phyloP scores from a whole-genome alignment of 768 basidiomycete species.

The Kwoniella sp. region DNA sequence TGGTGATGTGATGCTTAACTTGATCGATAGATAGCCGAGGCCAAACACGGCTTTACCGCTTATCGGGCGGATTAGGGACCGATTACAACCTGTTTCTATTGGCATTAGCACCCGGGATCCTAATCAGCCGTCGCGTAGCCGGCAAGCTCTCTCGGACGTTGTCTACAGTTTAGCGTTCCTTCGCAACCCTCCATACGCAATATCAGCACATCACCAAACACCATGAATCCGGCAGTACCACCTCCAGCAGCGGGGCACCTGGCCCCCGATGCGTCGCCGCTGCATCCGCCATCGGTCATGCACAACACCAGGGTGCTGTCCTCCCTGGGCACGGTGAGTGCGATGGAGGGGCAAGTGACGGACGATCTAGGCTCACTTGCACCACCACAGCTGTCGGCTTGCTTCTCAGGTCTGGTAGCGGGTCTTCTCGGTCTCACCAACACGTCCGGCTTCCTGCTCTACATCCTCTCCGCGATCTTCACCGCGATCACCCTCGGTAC shows the following conservation, averaged over 20 bases:
- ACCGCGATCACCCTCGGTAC: constrained; percentile 63
- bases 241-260: constrained; percentile 23
- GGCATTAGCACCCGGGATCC: no score
- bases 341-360: not conserved
- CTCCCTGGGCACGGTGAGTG: constrained; percentile 43
- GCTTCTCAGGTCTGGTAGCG: constrained; percentile 79
- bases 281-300: constrained; percentile 43
- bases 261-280: constrained; percentile 35
- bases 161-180: no score
- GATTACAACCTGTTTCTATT: no score
- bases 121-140: no score
- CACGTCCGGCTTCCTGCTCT: constrained; percentile 73
- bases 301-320: constrained; percentile 43
- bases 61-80: no score
- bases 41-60: no score
- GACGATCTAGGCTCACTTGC: constrained; percentile 51
- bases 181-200: no score
- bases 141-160: no score
- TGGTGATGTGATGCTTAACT: no score
- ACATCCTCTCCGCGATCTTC: constrained; percentile 63
- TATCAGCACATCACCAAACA: not conserved
- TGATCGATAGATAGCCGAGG: no score
- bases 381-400: constrained; percentile 58
- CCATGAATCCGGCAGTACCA: constrained; percentile 32
- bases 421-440: constrained; percentile 87